Base-by-base conservation (phyloP, 2,329 filamentous ascomycete genomes). In the Trichoderma sp. region DNA sequence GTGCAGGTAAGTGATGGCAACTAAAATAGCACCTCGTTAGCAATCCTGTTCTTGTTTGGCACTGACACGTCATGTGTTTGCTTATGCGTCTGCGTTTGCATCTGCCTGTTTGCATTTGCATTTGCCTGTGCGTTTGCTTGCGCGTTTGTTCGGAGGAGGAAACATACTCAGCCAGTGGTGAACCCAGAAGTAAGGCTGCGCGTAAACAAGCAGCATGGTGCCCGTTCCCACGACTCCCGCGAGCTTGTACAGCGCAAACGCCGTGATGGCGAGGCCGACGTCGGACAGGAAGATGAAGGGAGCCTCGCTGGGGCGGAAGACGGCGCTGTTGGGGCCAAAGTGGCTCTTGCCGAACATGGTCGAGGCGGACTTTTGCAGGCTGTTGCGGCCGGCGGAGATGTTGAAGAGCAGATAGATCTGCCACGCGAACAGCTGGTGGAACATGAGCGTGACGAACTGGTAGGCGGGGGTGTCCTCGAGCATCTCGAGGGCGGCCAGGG, bases 1-100 rank as follows among this genome's bases (percentile, higher is more conserved):
- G 77, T 91, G 89, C 21, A 91, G 86, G 77, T 90, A 91, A 55
- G 89, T 91, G 73, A 91, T 91, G 68, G 88, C 88, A 21, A 91
- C 88, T 87, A 47, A 39, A 39, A 10, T 19, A 24, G 21, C 17
- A 15, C n/a, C 6, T 34, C 5, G 12, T 63, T 30, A 63, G 60
- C 50, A 26, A 34, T 24, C 9, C 28, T 39, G 12, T 14, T 39
- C 34, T 10, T 14, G 14, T 19, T 55, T 9, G 9, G 30, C 28
- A 34, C 24, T 12, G 12, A 52, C 5, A 14, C 4, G n/a, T 12
- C 1, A 5, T 5, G 14, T 14, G 21, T 9, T 45, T 26, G 41
- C 2, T 24, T 12, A 3, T 30, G 28, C 7, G 28, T 14, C 9
- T 39, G 34, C 34, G 34, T 39, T 39, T 39, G 34, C 34, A 39